These are phyloP conservation scores for Claviceps arundinis DNA, from an alignment of 2,329 filamentous ascomycete genomes.

Conservation along the genomic window DNA sequence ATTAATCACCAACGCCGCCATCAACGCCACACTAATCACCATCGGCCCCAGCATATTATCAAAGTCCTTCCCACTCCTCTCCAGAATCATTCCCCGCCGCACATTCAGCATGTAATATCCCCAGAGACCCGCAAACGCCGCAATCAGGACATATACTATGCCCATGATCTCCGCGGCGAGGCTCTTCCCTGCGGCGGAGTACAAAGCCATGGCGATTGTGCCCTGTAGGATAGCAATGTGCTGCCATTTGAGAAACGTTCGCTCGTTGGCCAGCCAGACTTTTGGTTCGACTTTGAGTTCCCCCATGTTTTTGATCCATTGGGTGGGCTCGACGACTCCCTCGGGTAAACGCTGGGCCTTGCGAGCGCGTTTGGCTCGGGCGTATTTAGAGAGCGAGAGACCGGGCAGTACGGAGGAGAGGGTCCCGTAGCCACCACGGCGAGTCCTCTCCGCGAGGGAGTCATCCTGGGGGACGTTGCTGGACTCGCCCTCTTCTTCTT, in stretches of 20 bases:
- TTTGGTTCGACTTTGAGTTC: conserved; percentile 91
- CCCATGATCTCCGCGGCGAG: conserved; percentile 65
- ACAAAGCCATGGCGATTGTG: conserved; percentile 68
- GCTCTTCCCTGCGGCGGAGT: conserved; percentile 75
- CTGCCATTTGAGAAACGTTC: conserved; percentile 98
- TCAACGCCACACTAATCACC: conserved; percentile 67
- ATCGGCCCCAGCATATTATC: conserved; percentile 79
- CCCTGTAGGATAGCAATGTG: conserved; percentile 84
- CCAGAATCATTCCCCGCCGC: conserved; percentile 64
- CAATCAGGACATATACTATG: conserved; percentile 70
- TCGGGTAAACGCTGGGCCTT: conserved; percentile 51
- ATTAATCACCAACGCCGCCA: conserved; percentile 69
- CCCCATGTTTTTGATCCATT: conserved; percentile 90
- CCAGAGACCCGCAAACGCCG: conserved; percentile 74
- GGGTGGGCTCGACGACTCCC: conserved; percentile 71
- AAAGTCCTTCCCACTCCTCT: conserved; percentile 83
- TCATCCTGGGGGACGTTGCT: conserved; percentile 21
- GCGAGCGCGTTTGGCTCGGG: conserved; percentile 39
- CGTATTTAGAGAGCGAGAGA: conserved; percentile 71
- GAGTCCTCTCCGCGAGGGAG: conserved; percentile 9
- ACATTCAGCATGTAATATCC: conserved; percentile 73
- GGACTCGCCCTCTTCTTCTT: conserved; percentile 23
- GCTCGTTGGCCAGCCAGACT: conserved; percentile 96
- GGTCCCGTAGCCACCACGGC: conserved; percentile 32
- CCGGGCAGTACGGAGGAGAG: conserved; percentile 65